Conservation (phyloP, 2,329 filamentous ascomycete species). For the Metarhizium guizhouense region DNA sequence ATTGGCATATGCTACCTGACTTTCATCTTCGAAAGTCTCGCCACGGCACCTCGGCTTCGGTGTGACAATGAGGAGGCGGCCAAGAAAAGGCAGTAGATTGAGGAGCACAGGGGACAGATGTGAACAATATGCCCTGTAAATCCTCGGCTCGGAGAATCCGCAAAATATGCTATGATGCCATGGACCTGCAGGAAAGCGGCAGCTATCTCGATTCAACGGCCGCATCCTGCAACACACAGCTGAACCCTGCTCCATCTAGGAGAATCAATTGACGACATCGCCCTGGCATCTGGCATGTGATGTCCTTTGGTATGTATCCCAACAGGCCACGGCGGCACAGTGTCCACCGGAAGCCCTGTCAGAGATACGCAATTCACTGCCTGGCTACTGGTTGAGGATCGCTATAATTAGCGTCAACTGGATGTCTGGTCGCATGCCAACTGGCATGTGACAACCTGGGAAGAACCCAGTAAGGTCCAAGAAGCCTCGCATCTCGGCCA, state of each 20-base stretch:
- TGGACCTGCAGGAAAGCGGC: neutral
- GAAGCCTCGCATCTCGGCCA: conserved; percentile 12
- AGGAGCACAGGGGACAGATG: neutral
- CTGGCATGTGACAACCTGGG: neutral
- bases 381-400: neutral
- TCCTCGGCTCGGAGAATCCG: neutral
- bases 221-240: neutral
- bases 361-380: neutral
- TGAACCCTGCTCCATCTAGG: neutral
- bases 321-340: neutral
- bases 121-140: neutral
- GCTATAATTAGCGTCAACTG: neutral
- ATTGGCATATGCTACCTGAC: neutral
- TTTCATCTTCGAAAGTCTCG: neutral
- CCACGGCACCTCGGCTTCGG: neutral
- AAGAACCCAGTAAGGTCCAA: neutral
- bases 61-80: neutral
- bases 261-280: neutral
- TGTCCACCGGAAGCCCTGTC: neutral
- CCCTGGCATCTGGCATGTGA: neutral
- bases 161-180: neutral
- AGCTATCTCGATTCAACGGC: neutral
- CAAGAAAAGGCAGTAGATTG: neutral
- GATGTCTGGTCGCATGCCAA: neutral
- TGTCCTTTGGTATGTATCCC: neutral